Evolutionary conservation across 257 asterid genomes (phyloP).

Genomic region (Eucommia ulmoides): DNA sequence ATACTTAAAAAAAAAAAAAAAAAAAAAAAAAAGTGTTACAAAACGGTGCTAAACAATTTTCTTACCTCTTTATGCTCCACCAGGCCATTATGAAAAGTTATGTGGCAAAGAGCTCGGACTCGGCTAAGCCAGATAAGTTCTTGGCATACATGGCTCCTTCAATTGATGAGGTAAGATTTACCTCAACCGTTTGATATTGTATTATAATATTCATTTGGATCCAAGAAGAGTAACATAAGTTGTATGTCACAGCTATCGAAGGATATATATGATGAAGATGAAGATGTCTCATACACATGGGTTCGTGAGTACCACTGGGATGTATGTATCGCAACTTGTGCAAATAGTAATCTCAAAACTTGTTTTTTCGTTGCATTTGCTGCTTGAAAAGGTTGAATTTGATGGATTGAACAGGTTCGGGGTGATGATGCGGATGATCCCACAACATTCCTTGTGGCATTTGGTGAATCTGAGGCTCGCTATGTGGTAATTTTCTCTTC

Average conservation of each 20-base stretch:
- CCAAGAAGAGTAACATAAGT: neutral
- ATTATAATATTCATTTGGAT: neutral
- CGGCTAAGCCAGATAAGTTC: conserved; percentile 58
- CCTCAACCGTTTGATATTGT: neutral
- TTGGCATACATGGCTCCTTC: conserved; percentile 94
- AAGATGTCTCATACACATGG: conserved; percentile 82
- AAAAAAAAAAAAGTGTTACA: too few relatives aligned
- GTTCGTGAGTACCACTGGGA: conserved; percentile 93
- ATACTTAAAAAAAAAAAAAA: too few relatives aligned
- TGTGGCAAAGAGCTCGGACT: conserved; percentile 41
- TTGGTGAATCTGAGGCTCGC: conserved; percentile 50
- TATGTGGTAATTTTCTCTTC: conserved; percentile 36
- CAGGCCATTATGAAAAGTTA: conserved; percentile 98
- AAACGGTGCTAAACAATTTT: too few relatives aligned
- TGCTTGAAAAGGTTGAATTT: conserved; percentile 11
- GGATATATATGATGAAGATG: conserved; percentile 76
- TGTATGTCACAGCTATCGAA: conserved; percentile 51
- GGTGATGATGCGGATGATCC: conserved; percentile 85
- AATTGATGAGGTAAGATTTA: conserved; percentile 39
- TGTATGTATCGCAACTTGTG: conserved; percentile 33
- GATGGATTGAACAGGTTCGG: conserved; percentile 46
- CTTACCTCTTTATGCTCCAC: too few relatives aligned
- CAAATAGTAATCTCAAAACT: neutral
- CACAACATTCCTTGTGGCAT: conserved; percentile 58
- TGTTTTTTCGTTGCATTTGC: conserved; percentile 4